These are phyloP conservation scores for Phytophthora melonis DNA, from an alignment of 352 stramenopile species.

Conservation along the genomic window DNA sequence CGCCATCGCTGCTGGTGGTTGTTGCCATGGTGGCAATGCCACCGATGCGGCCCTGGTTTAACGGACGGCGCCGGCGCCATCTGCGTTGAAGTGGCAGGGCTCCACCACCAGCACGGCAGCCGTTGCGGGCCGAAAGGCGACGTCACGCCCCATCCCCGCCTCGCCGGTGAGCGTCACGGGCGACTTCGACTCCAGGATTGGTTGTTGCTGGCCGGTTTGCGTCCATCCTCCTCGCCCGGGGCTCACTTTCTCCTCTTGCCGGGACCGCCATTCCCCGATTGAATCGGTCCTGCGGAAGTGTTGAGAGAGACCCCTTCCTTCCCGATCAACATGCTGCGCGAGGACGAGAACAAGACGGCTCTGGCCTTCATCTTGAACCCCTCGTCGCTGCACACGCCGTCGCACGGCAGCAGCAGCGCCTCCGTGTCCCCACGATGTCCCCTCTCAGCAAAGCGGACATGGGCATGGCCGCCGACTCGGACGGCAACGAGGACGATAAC, in stretches of 20 bases:
- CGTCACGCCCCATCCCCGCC: conserved; percentile 33
- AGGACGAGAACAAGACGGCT: conserved; percentile 66
- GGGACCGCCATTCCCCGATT: conserved; percentile 31
- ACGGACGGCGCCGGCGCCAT: background rate
- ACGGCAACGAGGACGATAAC: conserved; percentile 24
- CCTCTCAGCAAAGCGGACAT: conserved; percentile 54
- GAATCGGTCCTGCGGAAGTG: conserved; percentile 12
- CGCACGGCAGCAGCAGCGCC: conserved; percentile 24
- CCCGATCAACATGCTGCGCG: conserved; percentile 28
- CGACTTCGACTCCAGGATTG: conserved; percentile 12
- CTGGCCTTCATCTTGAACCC: conserved; percentile 84
- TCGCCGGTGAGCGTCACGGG: conserved; percentile 25
- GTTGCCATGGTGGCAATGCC: too few relatives aligned
- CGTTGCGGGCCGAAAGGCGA: conserved; percentile 4
- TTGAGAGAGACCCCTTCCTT: too few relatives aligned
- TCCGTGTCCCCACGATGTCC: conserved; percentile 56
- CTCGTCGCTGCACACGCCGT: conserved; percentile 33
- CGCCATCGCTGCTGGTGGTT: background rate
- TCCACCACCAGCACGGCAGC: conserved; percentile 34
- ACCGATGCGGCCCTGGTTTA: background rate
- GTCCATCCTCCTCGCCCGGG: background rate
- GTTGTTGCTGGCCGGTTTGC: conserved; percentile 10
- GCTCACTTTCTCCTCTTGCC: background rate
- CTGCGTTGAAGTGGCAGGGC: conserved; percentile 20
- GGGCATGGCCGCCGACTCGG: conserved; percentile 41